Evolutionary conservation across 2,329 filamentous ascomycete species (phyloP), one percentile per base, ranked within the genome.

Genomic region (Talaromyces sp.): DNA sequence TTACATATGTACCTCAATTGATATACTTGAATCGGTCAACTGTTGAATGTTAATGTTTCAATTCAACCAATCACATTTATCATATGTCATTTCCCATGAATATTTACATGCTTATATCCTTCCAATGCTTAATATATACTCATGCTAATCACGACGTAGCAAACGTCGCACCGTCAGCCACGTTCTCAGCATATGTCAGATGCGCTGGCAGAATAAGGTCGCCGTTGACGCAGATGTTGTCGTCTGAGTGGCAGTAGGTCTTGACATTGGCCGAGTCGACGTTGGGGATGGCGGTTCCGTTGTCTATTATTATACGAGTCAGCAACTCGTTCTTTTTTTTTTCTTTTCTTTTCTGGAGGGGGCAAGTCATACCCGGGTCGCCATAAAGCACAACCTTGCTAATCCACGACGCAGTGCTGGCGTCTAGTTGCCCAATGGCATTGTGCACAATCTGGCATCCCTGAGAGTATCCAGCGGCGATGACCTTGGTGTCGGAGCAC

Each of bases 401-500:
- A 28, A 67, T 65, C 64, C 62, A 66, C 17, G 59, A 42, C 6
- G 63, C 65, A 7, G 64, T 64, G 19, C 42, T 15, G 22, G 61
- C 60, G 22, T 65, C 57, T 1, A 65, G 57, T 55, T 65, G 30
- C 4, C 57, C 25, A 32, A 66, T 60, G 25, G 63, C 64, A 33
- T 66, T 64, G 33, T 67, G 65, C 42, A 63, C 62, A 28, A 67
- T 58, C 22, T 66, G 64, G 42, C 63, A 65, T 13, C 65, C 65
- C n/a, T 67, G 65, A 0, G 65, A 67, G 52, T 67, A 67, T 22
- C 65, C 65, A 1, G 61, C 56, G 0, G 62, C 65, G 53, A 67
- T 66, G 8, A 67, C 36, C 42, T 67, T 66, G 25, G 65, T 67
- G n/a, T 64, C 51, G 25, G 65, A 62, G 60, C 65, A 67, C 42